Conservation (phyloP, 73 alveolate genomes). For the Uronychia setigera region DNA sequence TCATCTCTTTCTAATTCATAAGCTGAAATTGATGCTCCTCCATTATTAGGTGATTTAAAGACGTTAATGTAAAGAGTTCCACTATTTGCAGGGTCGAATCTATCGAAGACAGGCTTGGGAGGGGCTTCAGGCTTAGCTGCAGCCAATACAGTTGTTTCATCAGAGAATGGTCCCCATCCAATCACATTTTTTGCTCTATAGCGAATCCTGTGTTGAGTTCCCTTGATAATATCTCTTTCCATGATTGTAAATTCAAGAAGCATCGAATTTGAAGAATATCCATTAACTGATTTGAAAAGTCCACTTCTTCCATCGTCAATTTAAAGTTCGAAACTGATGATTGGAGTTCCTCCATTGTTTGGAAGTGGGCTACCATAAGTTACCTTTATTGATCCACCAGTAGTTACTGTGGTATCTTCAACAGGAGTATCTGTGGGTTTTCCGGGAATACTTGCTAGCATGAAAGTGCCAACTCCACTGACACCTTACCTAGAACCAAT, state of each 20-base stretch:
- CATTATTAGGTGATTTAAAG: conserved; percentile 30
- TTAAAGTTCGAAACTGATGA: conserved; percentile 30
- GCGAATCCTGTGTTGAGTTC: conserved; percentile 45
- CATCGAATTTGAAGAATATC: conserved; percentile 38
- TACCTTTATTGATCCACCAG: conserved; percentile 38
- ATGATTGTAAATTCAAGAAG: conserved; percentile 22
- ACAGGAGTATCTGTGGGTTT: conserved; percentile 50
- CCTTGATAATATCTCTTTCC: conserved; percentile 26
- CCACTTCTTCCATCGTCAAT: conserved; percentile 53
- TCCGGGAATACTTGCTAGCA: conserved; percentile 54
- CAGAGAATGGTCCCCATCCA: conserved; percentile 67
- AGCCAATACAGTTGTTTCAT: conserved; percentile 28
- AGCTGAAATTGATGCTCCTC: conserved; percentile 22
- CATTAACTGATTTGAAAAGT: conserved; percentile 39
- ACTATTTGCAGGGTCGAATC: conserved; percentile 4
- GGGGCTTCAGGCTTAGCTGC: conserved; percentile 64
- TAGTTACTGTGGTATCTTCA: conserved; percentile 40
- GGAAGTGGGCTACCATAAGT: conserved; percentile 36
- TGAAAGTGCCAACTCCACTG: conserved; percentile 1
- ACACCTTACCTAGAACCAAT: not conserved
- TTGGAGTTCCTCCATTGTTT: conserved; percentile 51
- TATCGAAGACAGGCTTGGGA: conserved; percentile 31
- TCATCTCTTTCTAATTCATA: conserved; percentile 31
- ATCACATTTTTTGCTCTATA: conserved; percentile 57
- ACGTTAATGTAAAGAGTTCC: conserved; percentile 7